Evolutionary conservation across 75 land plant genomes (phyloP).

Genomic region (Larix kaempferi): DNA sequence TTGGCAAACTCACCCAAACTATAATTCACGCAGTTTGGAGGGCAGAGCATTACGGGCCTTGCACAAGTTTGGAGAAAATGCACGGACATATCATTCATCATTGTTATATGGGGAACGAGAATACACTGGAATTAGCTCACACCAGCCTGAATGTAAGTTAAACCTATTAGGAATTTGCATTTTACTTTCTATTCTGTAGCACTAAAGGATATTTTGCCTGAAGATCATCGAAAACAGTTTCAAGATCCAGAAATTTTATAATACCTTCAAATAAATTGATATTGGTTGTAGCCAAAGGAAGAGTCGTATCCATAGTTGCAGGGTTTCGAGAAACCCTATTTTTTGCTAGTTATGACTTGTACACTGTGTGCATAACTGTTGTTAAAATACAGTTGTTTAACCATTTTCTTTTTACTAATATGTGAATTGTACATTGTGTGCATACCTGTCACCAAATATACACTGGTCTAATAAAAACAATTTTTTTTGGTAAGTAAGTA

Average conservation of each 20-base stretch:
- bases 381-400: not conserved
- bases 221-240: not conserved
- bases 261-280: not conserved
- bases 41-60: slow-evolving; percentile 81
- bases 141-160: not conserved
- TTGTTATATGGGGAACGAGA: no score
- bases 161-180: not conserved
- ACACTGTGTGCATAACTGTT: not conserved
- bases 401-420: no score
- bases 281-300: not conserved
- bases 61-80: slow-evolving; percentile 68
- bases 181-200: not conserved
- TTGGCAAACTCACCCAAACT: not conserved
- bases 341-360: not conserved
- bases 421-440: not conserved
- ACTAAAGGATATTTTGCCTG: not conserved
- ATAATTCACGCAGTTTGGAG: slow-evolving; percentile 32
- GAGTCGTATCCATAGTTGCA: not conserved
- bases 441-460: not conserved
- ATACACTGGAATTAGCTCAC: not conserved
- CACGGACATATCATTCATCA: slow-evolving; percentile 17
- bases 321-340: not conserved
- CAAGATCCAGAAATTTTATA: not conserved
- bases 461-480: not conserved
- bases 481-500: no score